Base-by-base conservation (phyloP, 768 basidiomycete genomes). In the Nidularia sp. region DNA sequence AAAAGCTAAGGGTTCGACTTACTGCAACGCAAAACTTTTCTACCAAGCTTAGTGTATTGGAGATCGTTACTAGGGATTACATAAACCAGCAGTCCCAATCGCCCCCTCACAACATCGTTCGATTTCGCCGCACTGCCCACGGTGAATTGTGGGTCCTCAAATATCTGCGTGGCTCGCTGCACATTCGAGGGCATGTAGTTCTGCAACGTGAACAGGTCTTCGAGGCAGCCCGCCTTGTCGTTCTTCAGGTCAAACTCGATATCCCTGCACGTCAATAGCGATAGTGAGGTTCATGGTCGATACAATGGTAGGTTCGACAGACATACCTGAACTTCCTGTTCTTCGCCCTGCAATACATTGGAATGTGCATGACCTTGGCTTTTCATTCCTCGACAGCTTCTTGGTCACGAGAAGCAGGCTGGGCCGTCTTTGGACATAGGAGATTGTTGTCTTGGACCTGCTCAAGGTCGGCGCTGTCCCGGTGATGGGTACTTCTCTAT, bases 171-270 rank as follows among this genome's bases (percentile, higher is more conserved):
- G 62, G 69, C 67, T 6, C 67, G 66, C 41, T 66, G 64, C 25
- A 70, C 64, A 32, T 69, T 67, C 4, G 66, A 63, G 6, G 69
- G 67, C 1, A 13, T 29, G 50, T 36, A 61, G 61, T 13, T 48
- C 50, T 35, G 48, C 42, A n/a, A 58, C 45, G 6, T 54, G 45
- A 57, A 48, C 13, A 65, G 34, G n/a, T 59, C 60, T 43, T 55
- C 56, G 6, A 81, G 67, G 60, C 81, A 83, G 6, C 71, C 64
- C 3, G 75, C 66, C 48, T 64, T 62, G 61, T 83, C 80, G 34
- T 78, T 77, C 62, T 80, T 79, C 9, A 84, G 64, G 55, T 84
- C 81, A 54, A 82, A 83, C 54, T 80, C 80, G 45, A 77, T 66
- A 57, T 83, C 81, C 49, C 80, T 83, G 53, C 43, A 34, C 41